Evolutionary conservation across 2,329 filamentous ascomycete species (phyloP).

Genomic region (Triangularia setosa): DNA sequence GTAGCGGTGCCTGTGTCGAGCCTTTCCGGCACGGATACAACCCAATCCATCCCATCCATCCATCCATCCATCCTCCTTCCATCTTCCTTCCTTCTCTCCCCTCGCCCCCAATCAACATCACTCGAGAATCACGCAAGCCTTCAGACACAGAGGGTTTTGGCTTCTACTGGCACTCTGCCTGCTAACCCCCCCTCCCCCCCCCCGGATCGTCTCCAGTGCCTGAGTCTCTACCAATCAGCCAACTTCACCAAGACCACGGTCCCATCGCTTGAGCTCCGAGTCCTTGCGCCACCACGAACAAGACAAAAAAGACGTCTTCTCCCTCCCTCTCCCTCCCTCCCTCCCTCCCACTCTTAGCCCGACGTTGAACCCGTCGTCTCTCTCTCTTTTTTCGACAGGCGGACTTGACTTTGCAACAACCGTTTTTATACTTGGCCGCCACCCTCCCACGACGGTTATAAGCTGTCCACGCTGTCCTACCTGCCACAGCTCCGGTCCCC

Average conservation of each 20-base stretch:
- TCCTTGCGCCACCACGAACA: conserved; percentile 25
- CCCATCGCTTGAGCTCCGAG: conserved; percentile 20
- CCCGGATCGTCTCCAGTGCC: conserved; percentile 17
- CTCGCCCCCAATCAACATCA: neutral
- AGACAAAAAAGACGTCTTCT: conserved; percentile 21
- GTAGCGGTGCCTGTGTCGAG: conserved; percentile 12
- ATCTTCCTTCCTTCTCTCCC: neutral
- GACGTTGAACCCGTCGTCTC: neutral
- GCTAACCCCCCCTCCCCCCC: too few relatives aligned
- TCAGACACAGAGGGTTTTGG: neutral
- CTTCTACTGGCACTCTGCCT: neutral
- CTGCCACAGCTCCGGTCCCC: neutral
- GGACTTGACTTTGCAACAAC: neutral
- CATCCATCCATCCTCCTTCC: neutral
- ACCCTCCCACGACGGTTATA: neutral
- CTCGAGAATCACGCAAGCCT: neutral
- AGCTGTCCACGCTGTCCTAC: neutral
- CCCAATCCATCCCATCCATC: conserved; percentile 6
- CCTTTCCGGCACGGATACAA: conserved; percentile 19
- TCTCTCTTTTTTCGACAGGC: neutral
- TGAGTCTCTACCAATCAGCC: conserved; percentile 21
- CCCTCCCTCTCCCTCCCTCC: neutral
- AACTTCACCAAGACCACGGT: conserved; percentile 18
- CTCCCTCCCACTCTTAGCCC: neutral
- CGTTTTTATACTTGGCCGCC: neutral